Percentiles rank a stretch among this genome's conserved stretches.
These are phyloP conservation scores for Urochloa ruziziensis DNA, from an alignment of 176 grass and related monocot species.

Conservation along the genomic window DNA sequence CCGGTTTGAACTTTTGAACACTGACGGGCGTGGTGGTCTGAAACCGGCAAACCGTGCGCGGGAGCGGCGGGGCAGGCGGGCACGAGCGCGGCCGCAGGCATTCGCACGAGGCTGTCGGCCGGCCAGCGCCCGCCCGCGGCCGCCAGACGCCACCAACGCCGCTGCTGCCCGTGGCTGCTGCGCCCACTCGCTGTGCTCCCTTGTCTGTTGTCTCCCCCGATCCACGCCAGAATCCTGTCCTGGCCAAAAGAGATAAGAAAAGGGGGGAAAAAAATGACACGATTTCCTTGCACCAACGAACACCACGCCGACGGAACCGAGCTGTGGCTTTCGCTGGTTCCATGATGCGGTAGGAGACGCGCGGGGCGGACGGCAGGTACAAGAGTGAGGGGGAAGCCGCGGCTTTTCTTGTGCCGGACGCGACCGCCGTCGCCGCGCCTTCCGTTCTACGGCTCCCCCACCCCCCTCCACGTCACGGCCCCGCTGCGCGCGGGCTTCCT, in stretches of 20 bases:
- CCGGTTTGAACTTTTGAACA: constrained; percentile 12
- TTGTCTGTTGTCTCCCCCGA: neutral
- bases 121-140: neutral
- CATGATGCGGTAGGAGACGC: neutral
- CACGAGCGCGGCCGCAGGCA: neutral
- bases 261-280: neutral
- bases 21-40: neutral
- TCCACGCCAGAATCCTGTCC: neutral
- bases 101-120: constrained; percentile 22
- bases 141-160: constrained; percentile 12
- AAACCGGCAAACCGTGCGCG: neutral
- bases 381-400: constrained; percentile 24
- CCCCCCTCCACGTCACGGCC: no score
- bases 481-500: neutral
- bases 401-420: constrained; percentile 23
- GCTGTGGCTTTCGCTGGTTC: neutral
- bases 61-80: no score
- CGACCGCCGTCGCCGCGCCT: neutral
- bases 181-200: neutral
- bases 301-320: neutral
- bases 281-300: no score
- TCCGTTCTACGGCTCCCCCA: neutral
- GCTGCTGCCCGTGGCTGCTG: constrained; percentile 7
- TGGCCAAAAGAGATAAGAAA: neutral
- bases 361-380: neutral